Evolutionary conservation across 495 filamentous ascomycete species (phyloP).

Genomic region (Hyaloscypha bicolor): DNA sequence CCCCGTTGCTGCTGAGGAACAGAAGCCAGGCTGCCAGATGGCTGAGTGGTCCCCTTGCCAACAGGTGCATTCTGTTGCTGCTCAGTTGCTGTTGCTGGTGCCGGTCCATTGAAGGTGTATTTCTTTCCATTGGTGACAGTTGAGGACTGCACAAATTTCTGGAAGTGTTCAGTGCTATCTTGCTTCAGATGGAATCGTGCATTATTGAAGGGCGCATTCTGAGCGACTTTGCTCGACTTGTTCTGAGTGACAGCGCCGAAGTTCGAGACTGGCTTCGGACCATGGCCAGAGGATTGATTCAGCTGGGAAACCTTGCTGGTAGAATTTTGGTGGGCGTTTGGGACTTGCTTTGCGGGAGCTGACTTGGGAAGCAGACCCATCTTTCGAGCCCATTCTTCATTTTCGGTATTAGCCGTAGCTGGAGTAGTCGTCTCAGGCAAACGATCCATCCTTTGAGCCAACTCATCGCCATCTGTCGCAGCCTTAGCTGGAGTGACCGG

Average conservation of each 20-base stretch:
- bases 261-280: not conserved
- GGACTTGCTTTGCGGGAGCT: too few species aligned
- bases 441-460: too few species aligned
- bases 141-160: not conserved
- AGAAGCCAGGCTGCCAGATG: not conserved
- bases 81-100: not conserved
- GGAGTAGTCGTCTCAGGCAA: too few species aligned
- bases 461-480: too few species aligned
- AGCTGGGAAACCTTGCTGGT: not conserved
- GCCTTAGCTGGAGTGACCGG: too few species aligned
- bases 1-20: not conserved
- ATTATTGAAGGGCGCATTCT: not conserved
- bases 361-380: too few species aligned
- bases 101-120: not conserved
- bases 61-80: not conserved
- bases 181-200: not conserved
- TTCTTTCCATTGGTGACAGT: conserved; percentile 3
- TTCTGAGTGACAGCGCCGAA: not conserved
- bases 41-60: not conserved
- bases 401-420: too few species aligned
- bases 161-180: not conserved
- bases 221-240: not conserved
- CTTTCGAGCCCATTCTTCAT: too few species aligned
- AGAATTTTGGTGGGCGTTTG: not conserved
- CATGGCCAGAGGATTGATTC: not conserved